Percentiles rank a stretch among this genome's conserved stretches.
phyloP scores from a whole-genome alignment of 2,329 filamentous ascomycete genomes.

The Hymenotorrendiella dingleyae region DNA sequence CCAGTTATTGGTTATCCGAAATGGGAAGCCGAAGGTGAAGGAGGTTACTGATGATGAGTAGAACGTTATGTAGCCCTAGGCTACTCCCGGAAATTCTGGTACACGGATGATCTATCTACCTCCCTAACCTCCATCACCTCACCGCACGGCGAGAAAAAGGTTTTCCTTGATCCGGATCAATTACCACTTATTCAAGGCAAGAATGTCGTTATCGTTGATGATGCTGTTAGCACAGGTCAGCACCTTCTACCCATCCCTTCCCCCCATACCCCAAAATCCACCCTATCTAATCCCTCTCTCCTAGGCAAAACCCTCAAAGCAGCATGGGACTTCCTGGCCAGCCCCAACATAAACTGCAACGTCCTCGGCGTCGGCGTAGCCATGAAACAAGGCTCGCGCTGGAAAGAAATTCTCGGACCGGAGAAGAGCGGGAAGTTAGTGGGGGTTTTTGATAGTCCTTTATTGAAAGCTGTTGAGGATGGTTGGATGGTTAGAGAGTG shows the following conservation, averaged over 20 bases:
- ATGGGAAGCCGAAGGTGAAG: background rate
- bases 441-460: conserved; percentile 23
- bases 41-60: conserved; percentile 1
- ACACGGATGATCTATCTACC: conserved; percentile 19
- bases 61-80: conserved; percentile 25
- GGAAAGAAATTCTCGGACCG: conserved; percentile 16
- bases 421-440: conserved; percentile 13
- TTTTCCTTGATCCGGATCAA: conserved; percentile 24
- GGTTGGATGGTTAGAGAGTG: conserved; percentile 42
- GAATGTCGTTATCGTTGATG: conserved; percentile 23
- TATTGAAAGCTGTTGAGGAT: conserved; percentile 19
- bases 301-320: conserved; percentile 21
- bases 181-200: conserved; percentile 18
- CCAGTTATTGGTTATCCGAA: background rate
- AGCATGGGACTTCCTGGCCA: conserved; percentile 26
- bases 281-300: background rate
- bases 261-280: background rate
- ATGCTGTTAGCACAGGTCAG: conserved; percentile 23
- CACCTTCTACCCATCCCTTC: background rate
- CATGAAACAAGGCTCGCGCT: conserved; percentile 26
- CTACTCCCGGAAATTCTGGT: conserved; percentile 29
- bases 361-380: conserved; percentile 22
- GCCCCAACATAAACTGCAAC: conserved; percentile 8
- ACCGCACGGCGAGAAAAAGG: conserved; percentile 19
- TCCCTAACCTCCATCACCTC: conserved; percentile 25